Conservation (phyloP, 169 alveolate species). For the Perkinsus chesapeaki region DNA sequence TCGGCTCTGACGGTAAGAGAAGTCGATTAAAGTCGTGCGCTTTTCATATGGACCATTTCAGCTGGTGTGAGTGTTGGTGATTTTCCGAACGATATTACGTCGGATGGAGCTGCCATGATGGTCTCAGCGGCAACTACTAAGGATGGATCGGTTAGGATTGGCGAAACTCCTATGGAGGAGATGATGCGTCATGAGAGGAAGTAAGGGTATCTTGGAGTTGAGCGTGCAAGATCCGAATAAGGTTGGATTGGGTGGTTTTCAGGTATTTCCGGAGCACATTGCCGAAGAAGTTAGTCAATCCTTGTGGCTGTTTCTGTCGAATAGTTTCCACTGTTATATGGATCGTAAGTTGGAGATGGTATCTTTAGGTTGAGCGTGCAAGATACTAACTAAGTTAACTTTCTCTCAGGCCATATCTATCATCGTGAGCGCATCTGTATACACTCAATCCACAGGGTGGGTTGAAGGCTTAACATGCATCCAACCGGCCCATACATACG, state of each 20-base stretch:
- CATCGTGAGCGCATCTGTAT: neutral
- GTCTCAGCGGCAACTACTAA: neutral
- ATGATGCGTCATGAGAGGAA: neutral
- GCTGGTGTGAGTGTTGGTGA: neutral
- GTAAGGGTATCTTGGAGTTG: neutral
- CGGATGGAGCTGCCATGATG: neutral
- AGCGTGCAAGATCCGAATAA: neutral
- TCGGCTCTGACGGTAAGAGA: neutral
- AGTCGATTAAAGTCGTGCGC: neutral
- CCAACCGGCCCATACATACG: neutral
- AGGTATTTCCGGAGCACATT: neutral
- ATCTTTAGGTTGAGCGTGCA: neutral
- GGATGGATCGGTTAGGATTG: neutral
- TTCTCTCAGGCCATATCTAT: neutral
- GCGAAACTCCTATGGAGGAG: neutral
- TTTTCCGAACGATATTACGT: neutral
- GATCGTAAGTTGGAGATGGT: neutral
- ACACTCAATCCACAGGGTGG: neutral
- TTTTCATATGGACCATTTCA: neutral
- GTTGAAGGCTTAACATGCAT: neutral
- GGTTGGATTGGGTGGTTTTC: neutral
- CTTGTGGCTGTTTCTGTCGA: neutral
- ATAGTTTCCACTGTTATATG: neutral
- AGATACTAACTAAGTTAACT: neutral
- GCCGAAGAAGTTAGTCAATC: neutral